A percentile compares a stretch with the other conserved stretches of the same genome.
Conservation (phyloP, 2,329 filamentous ascomycete genomes). For the Chrysoporthe cubensis region DNA sequence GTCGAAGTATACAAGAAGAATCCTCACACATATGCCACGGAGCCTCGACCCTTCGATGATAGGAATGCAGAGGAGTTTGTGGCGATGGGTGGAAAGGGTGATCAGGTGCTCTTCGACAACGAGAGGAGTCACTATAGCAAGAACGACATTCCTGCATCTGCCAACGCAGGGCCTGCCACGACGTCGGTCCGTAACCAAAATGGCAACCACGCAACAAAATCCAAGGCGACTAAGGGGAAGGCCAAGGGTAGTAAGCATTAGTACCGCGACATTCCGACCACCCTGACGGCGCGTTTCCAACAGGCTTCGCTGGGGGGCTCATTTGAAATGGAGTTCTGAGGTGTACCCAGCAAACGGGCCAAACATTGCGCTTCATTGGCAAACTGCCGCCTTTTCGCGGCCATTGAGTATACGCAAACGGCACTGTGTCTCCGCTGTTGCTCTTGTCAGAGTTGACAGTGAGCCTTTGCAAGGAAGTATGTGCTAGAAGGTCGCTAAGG, state of each 20-base stretch:
- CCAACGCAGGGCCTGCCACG: constrained; percentile 32
- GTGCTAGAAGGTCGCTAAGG: neutral
- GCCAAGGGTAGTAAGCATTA: constrained; percentile 28
- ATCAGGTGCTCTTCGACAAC: constrained; percentile 75
- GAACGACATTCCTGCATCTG: constrained; percentile 39
- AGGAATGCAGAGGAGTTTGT: constrained; percentile 78
- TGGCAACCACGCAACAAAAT: constrained; percentile 18
- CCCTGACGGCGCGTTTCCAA: constrained; percentile 23
- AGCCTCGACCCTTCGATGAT: constrained; percentile 69
- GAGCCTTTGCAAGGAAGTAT: neutral
- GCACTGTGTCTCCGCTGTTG: neutral
- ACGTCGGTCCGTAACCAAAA: constrained; percentile 25
- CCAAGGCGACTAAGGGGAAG: constrained; percentile 23
- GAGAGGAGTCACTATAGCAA: constrained; percentile 59
- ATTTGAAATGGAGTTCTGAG: constrained; percentile 28
- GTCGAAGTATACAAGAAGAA: constrained; percentile 81
- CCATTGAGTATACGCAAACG: neutral
- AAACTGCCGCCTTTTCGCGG: neutral
- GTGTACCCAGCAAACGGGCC: neutral
- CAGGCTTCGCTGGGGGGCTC: constrained; percentile 24
- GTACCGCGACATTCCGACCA: constrained; percentile 21
- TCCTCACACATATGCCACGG: constrained; percentile 45
- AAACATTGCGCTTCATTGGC: neutral
- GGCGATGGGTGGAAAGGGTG: constrained; percentile 82
- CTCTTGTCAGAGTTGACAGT: neutral